Conservation (phyloP, 768 basidiomycete species). For the Dentipellis sp. region DNA sequence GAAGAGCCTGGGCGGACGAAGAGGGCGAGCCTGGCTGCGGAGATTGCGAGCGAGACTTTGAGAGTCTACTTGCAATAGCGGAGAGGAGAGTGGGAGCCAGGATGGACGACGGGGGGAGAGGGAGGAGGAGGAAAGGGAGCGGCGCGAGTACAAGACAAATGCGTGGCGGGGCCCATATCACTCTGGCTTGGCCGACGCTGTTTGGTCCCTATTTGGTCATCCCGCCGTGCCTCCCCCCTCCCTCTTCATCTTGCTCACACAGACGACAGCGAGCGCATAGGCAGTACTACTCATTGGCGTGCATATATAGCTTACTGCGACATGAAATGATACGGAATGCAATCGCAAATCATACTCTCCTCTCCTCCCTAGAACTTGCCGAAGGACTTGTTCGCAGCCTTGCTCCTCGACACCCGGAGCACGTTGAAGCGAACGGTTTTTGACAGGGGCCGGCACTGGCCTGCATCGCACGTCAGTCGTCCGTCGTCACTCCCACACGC, state of each 20-base stretch:
- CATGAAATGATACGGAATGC: conserved; percentile 13
- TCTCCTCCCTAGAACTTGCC: conserved; percentile 69
- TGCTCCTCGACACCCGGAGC: conserved; percentile 88
- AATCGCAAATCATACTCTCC: conserved; percentile 15
- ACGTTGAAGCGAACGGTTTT: conserved; percentile 99
- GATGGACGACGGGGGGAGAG: conserved; percentile 24
- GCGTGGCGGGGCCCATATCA: neutral
- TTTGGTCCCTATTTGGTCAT: conserved; percentile 13
- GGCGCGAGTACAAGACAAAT: neutral
- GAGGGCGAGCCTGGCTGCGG: conserved; percentile 48
- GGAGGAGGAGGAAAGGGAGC: neutral
- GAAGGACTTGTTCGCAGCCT: conserved; percentile 86
- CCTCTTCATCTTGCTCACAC: neutral
- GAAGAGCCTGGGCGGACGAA: conserved; percentile 28
- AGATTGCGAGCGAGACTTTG: conserved; percentile 66
- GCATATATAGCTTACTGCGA: conserved; percentile 19
- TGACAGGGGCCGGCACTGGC: conserved; percentile 97
- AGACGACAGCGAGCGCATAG: neutral
- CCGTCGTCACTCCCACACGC: neutral
- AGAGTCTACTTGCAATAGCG: conserved; percentile 61
- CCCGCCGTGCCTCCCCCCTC: neutral
- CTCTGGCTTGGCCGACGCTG: neutral
- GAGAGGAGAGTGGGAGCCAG: conserved; percentile 82
- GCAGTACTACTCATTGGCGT: conserved; percentile 17
- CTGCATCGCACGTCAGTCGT: conserved; percentile 28